Base-by-base conservation (phyloP, 805 yeast genomes). In the Suhomyces sp. region DNA sequence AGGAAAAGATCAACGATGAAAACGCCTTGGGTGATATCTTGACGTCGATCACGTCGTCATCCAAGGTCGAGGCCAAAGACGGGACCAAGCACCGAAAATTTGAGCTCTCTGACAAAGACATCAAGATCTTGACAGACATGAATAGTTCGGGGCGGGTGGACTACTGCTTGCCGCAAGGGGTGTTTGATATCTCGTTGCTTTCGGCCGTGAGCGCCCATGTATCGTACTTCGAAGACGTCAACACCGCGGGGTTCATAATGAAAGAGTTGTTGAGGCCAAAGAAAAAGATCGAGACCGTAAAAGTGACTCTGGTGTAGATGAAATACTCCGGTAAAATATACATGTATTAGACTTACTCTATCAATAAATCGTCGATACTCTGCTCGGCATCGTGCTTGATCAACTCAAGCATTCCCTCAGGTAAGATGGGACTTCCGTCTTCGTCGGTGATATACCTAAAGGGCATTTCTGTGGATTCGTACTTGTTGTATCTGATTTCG, bases 401-500 rank as follows among this genome's bases (percentile, higher is more conserved):
- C 65, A 93, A 78, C 29, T 85, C 85, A 51, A 89, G 72, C 98
- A 93, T 93, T 0, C 98, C 98, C 51, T 81, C 80, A 0, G 99
- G 99, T 63, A 93, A 75, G 9, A 94, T 87, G 1, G 99, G 98
- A 54, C 81, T 78, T 3, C 82, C 83, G 1, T 78, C 59, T 0
- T 62, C 66, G 59, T 87, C 88, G 53, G 85, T 70, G 15, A 93
- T 86, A 62, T 93, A 93, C 64, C 99, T 79, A 73, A 93, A 93
- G 2, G 99, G 99, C 99, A 93, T 93, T 65, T 93, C 97, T 0
- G 97, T 91, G 3, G 96, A 88, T 69, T 94, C 99, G 63, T 88
- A 83, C 66, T 86, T 86, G 69, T 77, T 86, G 73, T 88, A 93
- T 65, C 90, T 82, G 60, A 93, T 86, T 69, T 93, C 98, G 3